Conservation (phyloP, 2,329 filamentous ascomycete species). For the Coniochaeta sp. region DNA sequence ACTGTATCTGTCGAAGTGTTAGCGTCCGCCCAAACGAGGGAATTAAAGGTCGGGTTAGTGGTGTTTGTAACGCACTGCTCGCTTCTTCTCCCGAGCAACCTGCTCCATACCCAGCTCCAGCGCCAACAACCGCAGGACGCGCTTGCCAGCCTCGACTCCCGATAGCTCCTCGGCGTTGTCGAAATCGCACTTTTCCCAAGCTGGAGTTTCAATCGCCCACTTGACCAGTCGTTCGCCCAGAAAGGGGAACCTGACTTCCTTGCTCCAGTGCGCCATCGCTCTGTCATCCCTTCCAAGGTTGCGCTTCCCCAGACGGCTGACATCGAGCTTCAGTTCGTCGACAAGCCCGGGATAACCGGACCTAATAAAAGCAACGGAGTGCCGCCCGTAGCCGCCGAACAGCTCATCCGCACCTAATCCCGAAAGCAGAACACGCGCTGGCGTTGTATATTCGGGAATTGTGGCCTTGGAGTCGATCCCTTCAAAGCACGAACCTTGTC, state of each 20-base stretch:
- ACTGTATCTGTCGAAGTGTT: constrained; percentile 57
- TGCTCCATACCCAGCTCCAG: constrained; percentile 62
- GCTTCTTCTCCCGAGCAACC: constrained; percentile 84
- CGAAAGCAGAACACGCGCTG: constrained; percentile 78
- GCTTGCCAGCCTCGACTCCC: constrained; percentile 70
- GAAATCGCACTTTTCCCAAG: constrained; percentile 87
- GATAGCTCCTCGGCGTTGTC: constrained; percentile 30
- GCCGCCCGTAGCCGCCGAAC: constrained; percentile 87
- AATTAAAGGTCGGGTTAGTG: neutral
- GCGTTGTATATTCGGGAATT: constrained; percentile 49
- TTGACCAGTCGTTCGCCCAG: constrained; percentile 81
- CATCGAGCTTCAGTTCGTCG: constrained; percentile 78
- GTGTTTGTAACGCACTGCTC: constrained; percentile 56
- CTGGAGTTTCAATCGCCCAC: constrained; percentile 68
- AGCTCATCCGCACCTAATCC: constrained; percentile 94
- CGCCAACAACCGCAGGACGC: constrained; percentile 70
- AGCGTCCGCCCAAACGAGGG: neutral
- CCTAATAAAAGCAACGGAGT: constrained; percentile 67
- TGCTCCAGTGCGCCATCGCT: constrained; percentile 81
- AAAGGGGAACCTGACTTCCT: constrained; percentile 84
- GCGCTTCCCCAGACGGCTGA: constrained; percentile 79
- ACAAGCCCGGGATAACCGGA: constrained; percentile 64
- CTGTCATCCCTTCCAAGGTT: constrained; percentile 93
- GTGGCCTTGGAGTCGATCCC: neutral
- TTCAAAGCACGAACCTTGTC: constrained; percentile 44